Base-by-base conservation (phyloP, 2,329 filamentous ascomycete species). In the Aspergillus calidoustus region DNA sequence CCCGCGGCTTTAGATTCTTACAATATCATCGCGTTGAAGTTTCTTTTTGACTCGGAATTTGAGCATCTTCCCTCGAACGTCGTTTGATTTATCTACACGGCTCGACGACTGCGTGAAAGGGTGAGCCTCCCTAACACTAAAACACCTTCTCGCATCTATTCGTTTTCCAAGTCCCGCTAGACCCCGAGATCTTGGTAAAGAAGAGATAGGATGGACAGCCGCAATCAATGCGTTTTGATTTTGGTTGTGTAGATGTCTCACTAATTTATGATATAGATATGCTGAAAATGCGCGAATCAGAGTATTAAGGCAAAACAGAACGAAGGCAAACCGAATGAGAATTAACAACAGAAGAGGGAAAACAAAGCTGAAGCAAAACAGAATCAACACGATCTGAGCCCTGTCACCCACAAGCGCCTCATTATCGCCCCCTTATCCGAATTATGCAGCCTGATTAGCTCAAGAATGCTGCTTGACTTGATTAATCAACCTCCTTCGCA, bases 401-500 rank as follows among this genome's bases (percentile, higher is more conserved):
- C 25, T 13, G 19, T 8, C 22, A 49, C n/a, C 28, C 2, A 19
- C 44, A 41, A 41, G 34, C 34, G 5, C 34, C 34, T 41, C 15
- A 41, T 41, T 41, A 13, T 41, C 34, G 34, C 15, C 34, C 5
- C 34, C 11, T 15, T 15, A 13, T 41, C 34, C 13, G 34, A 15
- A 41, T 41, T 11, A 28, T 28, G 25, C 11, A 15, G 13, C 34
- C 34, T 5, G 34, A 15, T 15, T 5, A 41, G 9, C 17, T 13
- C 11, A 41, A 41, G 9, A 13, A 5, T 5, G 34, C 5, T 41
- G 34, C 17, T 41, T 15, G 15, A 41, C 13, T 41, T 11, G 13
- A 41, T 49, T 25, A 60, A 13, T 60, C 58, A 19, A 51, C 47
- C 23, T 54, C 52, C 52, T 60, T 60, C n/a, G n/a, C 58, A 9